Conservation (phyloP, 2,329 filamentous ascomycete genomes). For the Fusarium sp. region DNA sequence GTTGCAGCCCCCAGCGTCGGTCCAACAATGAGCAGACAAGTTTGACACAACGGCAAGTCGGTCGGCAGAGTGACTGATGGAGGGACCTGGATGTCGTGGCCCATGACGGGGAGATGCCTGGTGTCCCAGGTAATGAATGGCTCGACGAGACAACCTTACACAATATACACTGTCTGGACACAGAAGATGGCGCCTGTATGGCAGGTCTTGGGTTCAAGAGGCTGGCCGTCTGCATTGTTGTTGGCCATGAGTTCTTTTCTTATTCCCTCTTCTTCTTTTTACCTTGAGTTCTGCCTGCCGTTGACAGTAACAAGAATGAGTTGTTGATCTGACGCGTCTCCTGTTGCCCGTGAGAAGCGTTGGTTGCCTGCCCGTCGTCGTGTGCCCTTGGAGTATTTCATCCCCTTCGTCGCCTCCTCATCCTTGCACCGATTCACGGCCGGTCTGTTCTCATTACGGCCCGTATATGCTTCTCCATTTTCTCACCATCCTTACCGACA, state of each 20-base stretch:
- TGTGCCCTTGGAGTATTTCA: too few species aligned
- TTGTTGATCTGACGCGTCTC: neutral
- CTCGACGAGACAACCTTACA: constrained; percentile 12
- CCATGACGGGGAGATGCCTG: neutral
- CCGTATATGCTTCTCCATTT: too few species aligned
- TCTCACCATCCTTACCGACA: neutral
- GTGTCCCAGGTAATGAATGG: neutral
- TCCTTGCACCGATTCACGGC: neutral
- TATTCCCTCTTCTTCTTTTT: too few species aligned
- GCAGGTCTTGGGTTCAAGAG: constrained; percentile 1
- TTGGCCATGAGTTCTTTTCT: neutral
- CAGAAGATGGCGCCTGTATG: constrained; percentile 20
- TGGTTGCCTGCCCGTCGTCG: neutral
- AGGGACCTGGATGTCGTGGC: neutral
- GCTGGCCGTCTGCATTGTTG: neutral
- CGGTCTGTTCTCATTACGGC: neutral
- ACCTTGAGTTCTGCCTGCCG: neutral
- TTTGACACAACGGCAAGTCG: constrained; percentile 39
- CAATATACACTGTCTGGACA: constrained; percentile 31
- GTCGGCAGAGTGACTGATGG: constrained; percentile 16
- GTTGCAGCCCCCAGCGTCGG: constrained; percentile 34
- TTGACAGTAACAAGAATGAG: neutral
- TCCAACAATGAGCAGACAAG: constrained; percentile 35
- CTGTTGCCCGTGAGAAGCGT: neutral
- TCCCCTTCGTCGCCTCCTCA: neutral